Base-by-base conservation (phyloP, 495 filamentous ascomycete genomes). In the Cenococcum geophilum region DNA sequence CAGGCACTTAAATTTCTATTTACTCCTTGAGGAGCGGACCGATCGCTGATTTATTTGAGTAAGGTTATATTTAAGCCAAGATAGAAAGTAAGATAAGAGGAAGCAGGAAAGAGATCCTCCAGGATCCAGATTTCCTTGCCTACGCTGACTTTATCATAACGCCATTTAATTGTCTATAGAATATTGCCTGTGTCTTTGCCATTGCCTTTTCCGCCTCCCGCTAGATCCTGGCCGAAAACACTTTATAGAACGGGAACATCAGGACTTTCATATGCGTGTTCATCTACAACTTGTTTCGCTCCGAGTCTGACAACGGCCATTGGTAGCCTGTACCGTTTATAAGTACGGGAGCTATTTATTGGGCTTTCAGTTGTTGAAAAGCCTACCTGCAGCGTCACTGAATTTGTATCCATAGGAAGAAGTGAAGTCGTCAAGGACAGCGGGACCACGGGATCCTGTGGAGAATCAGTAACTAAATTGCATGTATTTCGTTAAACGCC, bases 391-490 rank as follows among this genome's bases (percentile, higher is more conserved):
- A 52, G 92, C 88, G 70, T 98, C 93, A 72, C 90, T 96, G 80
- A 98, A 98, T 76, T 96, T 96, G 80, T 97, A 98, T 47, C 95
- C 95, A 72, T 93, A 99, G 12, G 91, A 96, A 11, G 91, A 84
- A 12, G 93, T 97, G 78, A 99, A 99, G 77, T 97, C 95, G 71
- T 99, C 95, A 59, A 99, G 81, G 43, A 99, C 92, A 45, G 91
- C 88, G 25, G 95, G 95, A 64, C 95, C 95, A 67, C 95, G 91
- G 56, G 95, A 97, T 61, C 95, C 93, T 98, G 64, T 27, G 18
- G 47, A 54, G 48, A 40, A 55, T 64, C 56, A 68, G 55, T 35
- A 36, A 42, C 49, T 55, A 21, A 52, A 9, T 55, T 37, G 6
- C 63, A 21, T 25, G 60, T 56, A 16, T n/a, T n/a, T n/a, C 25